Conservation (phyloP, 2,329 filamentous ascomycete genomes). For the Alternaria sp. region DNA sequence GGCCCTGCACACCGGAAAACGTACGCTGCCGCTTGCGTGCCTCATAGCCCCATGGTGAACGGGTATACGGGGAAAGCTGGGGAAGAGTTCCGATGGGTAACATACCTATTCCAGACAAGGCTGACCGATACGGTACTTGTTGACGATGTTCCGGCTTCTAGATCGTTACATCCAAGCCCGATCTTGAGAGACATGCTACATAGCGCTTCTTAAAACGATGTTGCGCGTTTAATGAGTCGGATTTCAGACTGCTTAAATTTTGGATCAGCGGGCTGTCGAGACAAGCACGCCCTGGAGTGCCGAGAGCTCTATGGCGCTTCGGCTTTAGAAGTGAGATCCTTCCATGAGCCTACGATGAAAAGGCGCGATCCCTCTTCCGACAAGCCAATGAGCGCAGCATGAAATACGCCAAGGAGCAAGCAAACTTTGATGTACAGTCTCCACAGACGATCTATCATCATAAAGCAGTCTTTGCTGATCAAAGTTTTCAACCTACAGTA, state of each 20-base stretch:
- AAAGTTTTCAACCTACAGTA: neutral
- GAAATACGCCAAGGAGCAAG: constrained; percentile 16
- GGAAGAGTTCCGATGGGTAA: constrained; percentile 12
- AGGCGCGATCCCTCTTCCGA: neutral
- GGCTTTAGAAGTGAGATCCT: neutral
- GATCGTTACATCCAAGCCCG: neutral
- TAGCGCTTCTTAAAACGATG: neutral
- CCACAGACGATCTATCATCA: constrained; percentile 3
- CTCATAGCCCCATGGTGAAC: constrained; percentile 2
- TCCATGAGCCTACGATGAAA: neutral
- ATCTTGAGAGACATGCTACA: neutral
- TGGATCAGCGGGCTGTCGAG: neutral
- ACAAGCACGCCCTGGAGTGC: neutral
- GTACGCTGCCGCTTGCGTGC: constrained; percentile 9
- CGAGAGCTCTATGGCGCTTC: neutral
- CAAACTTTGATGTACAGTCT: constrained; percentile 14
- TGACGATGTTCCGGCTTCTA: neutral
- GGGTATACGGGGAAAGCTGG: constrained; percentile 4
- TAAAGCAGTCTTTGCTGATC: neutral
- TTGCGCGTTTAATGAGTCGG: neutral
- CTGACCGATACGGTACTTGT: neutral
- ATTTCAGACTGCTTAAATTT: neutral
- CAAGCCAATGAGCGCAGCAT: neutral
- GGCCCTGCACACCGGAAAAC: constrained; percentile 6
- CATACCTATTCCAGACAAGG: constrained; percentile 10